phyloP scores from a whole-genome alignment of 1,284 basidiomycete species.

The Moesziomyces antarcticus region DNA sequence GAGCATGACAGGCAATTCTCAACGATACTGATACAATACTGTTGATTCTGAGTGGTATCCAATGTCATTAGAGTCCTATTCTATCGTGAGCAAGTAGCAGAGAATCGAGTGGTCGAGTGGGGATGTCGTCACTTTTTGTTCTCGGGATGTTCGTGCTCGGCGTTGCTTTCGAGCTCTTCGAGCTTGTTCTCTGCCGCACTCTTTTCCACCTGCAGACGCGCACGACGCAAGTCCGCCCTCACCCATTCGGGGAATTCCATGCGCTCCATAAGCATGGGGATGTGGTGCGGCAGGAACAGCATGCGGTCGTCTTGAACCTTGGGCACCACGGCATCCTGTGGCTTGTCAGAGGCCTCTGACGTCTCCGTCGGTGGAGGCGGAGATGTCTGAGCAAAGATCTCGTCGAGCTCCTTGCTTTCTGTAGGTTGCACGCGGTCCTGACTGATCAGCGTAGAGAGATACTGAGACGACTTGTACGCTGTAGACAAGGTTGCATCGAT shows the following conservation, averaged over 20 bases:
- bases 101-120: not conserved
- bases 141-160: constrained; percentile 18
- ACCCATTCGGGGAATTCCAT: constrained; percentile 51
- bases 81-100: not conserved
- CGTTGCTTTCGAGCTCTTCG: constrained; percentile 41
- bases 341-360: constrained; percentile 9
- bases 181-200: constrained; percentile 37
- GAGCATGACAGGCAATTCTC: not conserved
- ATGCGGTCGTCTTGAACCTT: constrained; percentile 29
- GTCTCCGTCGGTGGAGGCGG: constrained; percentile 5
- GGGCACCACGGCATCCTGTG: not conserved
- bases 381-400: constrained; percentile 30
- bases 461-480: constrained; percentile 59
- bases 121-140: constrained; percentile 14
- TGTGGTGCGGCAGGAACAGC: constrained; percentile 37
- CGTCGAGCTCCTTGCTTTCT: constrained; percentile 52
- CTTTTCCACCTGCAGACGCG: constrained; percentile 43
- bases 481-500: constrained; percentile 1
- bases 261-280: constrained; percentile 34
- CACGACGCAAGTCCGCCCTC: constrained; percentile 40
- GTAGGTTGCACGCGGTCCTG: constrained; percentile 49
- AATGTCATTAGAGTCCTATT: not conserved
- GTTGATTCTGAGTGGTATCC: not conserved
- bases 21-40: too few species aligned
- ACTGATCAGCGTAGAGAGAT: constrained; percentile 46